phyloP scores from a whole-genome alignment of 2,329 filamentous ascomycete species.

The Colletotrichum zoysiae region DNA sequence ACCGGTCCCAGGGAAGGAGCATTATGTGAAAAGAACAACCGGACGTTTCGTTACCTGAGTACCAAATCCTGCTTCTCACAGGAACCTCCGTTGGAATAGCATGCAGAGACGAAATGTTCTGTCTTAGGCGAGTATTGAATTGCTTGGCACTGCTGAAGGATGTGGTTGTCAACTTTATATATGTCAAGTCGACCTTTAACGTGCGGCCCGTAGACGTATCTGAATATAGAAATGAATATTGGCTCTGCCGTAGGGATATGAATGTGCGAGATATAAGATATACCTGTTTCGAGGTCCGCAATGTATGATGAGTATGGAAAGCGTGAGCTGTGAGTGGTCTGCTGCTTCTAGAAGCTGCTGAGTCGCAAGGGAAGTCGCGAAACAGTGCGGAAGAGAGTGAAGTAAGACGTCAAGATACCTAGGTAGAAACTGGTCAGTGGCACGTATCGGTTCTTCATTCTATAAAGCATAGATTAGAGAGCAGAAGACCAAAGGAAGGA shows the following conservation, averaged over 20 bases:
- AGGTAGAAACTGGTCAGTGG: too few relatives aligned
- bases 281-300: background rate
- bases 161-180: too few relatives aligned
- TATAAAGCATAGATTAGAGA: background rate
- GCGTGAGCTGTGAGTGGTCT: background rate
- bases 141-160: background rate
- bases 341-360: background rate
- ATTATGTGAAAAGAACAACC: background rate
- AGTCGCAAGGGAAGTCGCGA: background rate
- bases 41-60: too few relatives aligned
- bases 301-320: background rate
- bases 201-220: background rate
- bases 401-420: background rate
- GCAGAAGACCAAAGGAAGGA: background rate
- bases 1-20: background rate
- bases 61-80: background rate
- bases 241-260: background rate
- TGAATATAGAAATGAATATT: background rate
- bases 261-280: background rate
- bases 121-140: background rate
- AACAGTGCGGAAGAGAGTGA: background rate
- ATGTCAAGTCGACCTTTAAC: background rate
- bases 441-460: background rate
- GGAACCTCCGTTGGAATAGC: background rate
- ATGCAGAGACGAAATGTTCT: background rate